Base-by-base conservation (phyloP, 495 filamentous ascomycete genomes). In the Penicillium robsamsonii region DNA sequence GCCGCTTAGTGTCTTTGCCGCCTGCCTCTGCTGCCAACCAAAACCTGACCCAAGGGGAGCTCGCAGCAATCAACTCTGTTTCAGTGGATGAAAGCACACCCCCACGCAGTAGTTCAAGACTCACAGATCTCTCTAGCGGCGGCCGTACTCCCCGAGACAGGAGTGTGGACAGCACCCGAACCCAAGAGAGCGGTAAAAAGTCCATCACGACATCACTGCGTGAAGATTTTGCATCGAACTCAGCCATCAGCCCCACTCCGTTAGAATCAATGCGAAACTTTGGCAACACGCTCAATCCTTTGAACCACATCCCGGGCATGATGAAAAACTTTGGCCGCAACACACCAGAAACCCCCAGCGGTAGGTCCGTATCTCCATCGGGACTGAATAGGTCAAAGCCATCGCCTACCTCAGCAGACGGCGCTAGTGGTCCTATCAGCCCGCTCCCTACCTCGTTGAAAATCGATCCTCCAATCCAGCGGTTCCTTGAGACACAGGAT, bases 201-300 rank as follows among this genome's bases (percentile, higher is more conserved):
- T 66, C 71, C 17, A 62, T 67, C 31, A 52, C 61, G 11, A 45
- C 59, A 37, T 63, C 63, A 25, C 31, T 64, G 13, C 68, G 66
- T 27, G 69, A 72, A 12, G 70, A 75, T 18, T 13, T 45, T 5
- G 48, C 55, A 45, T n/a, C 60, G 55, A 43, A 55, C 55, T 60
- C 71, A 29, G 44, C 60, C 13, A 57, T 69, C 12, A 63, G 70
- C 3, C 66, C 73, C 22, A 78, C 82, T 15, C 87, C 89, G 4
- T 79, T 93, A 1, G 91, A 94, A 60, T 89, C 87, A 2, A 85
- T 95, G 82, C 83, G 88, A n/a, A 90, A 83, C 60, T 81, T 96
- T 31, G 87, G 90, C 20, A 94, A 81, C 63, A 85, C 88, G 3
- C 74, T 96, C 12, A 96, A 96, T 59, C 92, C 92, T 0, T 83